phyloP scores from a whole-genome alignment of 2,329 filamentous ascomycete species.

The Didymella sp. region DNA sequence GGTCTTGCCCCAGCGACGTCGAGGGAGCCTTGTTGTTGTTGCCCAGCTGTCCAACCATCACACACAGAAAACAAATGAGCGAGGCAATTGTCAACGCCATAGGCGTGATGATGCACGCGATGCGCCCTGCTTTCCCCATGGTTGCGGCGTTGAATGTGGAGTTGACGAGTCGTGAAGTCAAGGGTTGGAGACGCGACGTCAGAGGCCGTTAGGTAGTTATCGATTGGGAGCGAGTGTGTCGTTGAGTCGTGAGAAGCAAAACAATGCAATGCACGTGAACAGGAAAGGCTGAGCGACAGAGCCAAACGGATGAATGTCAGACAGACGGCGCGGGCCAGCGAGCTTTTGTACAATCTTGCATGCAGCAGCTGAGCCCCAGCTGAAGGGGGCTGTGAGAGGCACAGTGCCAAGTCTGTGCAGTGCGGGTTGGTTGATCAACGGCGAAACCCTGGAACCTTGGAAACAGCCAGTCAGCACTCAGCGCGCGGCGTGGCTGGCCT shows the following conservation, averaged over 20 bases:
- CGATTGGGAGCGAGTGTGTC: slow-evolving; percentile 13
- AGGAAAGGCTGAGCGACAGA: slow-evolving; percentile 11
- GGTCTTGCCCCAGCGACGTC: slow-evolving; percentile 54
- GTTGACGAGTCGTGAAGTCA: slow-evolving; percentile 5
- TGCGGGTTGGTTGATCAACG: slow-evolving; percentile 10
- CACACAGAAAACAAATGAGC: slow-evolving; percentile 70
- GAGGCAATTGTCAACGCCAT: slow-evolving; percentile 81
- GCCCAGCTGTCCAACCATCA: slow-evolving; percentile 65
- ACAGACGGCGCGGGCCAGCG: slow-evolving; percentile 12
- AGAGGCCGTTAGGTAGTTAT: slow-evolving; percentile 13
- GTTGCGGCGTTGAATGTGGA: slow-evolving; percentile 31
- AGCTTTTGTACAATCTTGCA: slow-evolving; percentile 22
- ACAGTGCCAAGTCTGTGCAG: slow-evolving; percentile 12
- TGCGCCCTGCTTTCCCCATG: slow-evolving; percentile 78
- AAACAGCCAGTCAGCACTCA: slow-evolving; percentile 3
- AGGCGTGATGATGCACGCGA: slow-evolving; percentile 86
- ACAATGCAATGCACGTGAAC: slow-evolving; percentile 11
- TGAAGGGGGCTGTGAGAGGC: slow-evolving; percentile 23
- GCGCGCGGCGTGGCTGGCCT: slow-evolving; percentile 13
- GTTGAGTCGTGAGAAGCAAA: slow-evolving; percentile 4
- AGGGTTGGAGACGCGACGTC: slow-evolving; percentile 15
- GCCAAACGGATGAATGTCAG: slow-evolving; percentile 15
- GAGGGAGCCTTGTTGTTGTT: slow-evolving; percentile 45
- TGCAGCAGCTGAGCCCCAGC: slow-evolving; percentile 24
- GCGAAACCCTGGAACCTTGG: neutral